Percentiles rank a stretch among this genome's conserved stretches.
These are phyloP conservation scores for Colletotrichum melonis DNA, from an alignment of 2,329 filamentous ascomycete species.

Conservation along the genomic window DNA sequence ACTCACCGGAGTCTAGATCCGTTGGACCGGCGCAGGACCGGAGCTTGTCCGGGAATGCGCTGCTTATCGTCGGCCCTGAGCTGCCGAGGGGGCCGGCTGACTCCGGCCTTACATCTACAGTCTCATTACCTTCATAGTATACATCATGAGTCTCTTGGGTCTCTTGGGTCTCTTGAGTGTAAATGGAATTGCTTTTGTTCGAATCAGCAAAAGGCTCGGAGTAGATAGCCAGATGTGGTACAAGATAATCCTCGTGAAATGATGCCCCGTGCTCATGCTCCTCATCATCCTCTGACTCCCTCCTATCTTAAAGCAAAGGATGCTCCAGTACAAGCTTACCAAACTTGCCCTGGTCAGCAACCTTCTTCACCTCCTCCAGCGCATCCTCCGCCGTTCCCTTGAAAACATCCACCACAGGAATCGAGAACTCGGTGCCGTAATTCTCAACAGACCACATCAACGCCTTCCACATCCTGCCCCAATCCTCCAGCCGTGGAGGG, in stretches of 20 bases:
- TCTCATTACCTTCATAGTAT: no score
- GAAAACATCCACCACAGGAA: not conserved
- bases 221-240: no score
- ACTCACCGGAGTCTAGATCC: not conserved
- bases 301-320: not conserved
- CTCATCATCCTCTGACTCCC: no score
- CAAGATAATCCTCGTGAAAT: no score
- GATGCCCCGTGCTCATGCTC: no score
- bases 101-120: not conserved
- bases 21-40: slow-evolving; percentile 26
- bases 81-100: slow-evolving; percentile 15
- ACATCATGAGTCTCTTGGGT: no score
- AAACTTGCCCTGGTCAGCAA: slow-evolving; percentile 10
- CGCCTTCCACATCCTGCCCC: not conserved
- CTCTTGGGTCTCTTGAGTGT: no score
- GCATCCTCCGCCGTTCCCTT: not conserved
- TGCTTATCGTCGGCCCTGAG: slow-evolving; percentile 20
- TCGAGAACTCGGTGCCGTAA: not conserved
- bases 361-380: not conserved
- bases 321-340: slow-evolving; percentile 7
- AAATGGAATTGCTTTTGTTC: no score
- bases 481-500: not conserved
- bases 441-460: not conserved
- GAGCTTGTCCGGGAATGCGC: slow-evolving; percentile 1
- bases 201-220: no score